A percentile compares a stretch with the other conserved stretches of the same genome.
Conservation (phyloP, 768 basidiomycete genomes). For the Suillus ampliporus region DNA sequence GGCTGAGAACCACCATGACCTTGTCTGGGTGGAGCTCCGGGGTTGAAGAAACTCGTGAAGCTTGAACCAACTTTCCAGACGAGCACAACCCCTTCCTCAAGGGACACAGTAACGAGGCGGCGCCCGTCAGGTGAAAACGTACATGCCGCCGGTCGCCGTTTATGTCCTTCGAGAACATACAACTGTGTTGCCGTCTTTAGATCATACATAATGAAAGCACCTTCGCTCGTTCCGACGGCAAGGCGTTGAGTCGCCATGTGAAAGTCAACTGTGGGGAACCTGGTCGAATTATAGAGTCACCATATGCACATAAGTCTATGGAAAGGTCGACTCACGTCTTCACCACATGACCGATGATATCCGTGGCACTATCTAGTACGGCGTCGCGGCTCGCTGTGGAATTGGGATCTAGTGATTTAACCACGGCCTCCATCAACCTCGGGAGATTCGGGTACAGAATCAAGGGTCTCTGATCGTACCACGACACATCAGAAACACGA, state of each 20-base stretch:
- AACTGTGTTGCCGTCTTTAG: conserved; percentile 93
- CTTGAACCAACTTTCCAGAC: conserved; percentile 97
- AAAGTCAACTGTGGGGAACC: conserved; percentile 95
- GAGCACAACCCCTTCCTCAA: conserved; percentile 83
- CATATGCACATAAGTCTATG: neutral
- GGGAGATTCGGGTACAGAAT: conserved; percentile 86
- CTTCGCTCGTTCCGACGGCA: conserved; percentile 93
- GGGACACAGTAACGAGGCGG: conserved; percentile 82
- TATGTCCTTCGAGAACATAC: conserved; percentile 94
- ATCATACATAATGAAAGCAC: conserved; percentile 95
- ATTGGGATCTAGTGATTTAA: conserved; percentile 95
- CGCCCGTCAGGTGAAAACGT: conserved; percentile 95
- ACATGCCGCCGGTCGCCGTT: conserved; percentile 78
- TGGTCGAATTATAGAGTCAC: conserved; percentile 32
- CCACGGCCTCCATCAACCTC: conserved; percentile 90
- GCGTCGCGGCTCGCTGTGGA: conserved; percentile 77
- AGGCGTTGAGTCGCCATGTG: conserved; percentile 86
- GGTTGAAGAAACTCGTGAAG: conserved; percentile 87
- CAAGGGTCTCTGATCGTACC: conserved; percentile 68
- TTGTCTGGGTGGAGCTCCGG: conserved; percentile 91
- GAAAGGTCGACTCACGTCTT: conserved; percentile 64
- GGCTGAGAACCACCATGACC: conserved; percentile 83
- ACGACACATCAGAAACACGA: neutral
- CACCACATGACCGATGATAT: conserved; percentile 94
- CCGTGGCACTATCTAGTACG: conserved; percentile 88